Conservation (phyloP, 2,329 filamentous ascomycete species). For the Calonectria montana region DNA sequence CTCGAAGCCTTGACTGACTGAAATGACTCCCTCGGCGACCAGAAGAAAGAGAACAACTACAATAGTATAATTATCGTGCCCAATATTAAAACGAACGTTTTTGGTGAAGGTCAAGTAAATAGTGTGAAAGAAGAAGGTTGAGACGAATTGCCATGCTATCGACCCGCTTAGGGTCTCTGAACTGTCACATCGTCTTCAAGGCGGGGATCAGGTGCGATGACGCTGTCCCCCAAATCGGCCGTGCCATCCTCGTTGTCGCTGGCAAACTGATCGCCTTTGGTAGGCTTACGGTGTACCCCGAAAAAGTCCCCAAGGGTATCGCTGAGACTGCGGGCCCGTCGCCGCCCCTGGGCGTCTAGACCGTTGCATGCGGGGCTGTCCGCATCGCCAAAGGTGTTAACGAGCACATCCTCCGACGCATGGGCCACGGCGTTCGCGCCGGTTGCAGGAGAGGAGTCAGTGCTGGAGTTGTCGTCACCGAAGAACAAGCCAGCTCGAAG, state of each 20-base stretch:
- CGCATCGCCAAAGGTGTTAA: constrained; percentile 33
- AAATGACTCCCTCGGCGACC: constrained; percentile 38
- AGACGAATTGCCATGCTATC: constrained; percentile 18
- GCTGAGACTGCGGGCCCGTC: constrained; percentile 54
- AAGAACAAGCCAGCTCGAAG: constrained; percentile 68
- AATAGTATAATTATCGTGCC: constrained; percentile 1
- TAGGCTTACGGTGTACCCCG: constrained; percentile 48
- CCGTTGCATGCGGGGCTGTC: constrained; percentile 23
- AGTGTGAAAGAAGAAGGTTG: constrained; percentile 18
- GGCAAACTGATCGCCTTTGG: constrained; percentile 36
- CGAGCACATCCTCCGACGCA: constrained; percentile 42
- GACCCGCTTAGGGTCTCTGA: constrained; percentile 14
- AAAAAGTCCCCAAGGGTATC: constrained; percentile 56
- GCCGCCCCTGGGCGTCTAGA: constrained; percentile 36
- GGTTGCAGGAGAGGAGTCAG: constrained; percentile 27
- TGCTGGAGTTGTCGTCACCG: constrained; percentile 54
- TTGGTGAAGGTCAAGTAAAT: constrained; percentile 27
- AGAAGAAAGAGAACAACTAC: constrained; percentile 27
- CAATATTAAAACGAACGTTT: constrained; percentile 28
- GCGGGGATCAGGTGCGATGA: constrained; percentile 5
- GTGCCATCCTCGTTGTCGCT: constrained; percentile 37
- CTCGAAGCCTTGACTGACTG: constrained; percentile 36
- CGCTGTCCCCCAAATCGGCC: constrained; percentile 3
- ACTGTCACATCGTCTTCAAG: constrained; percentile 7
- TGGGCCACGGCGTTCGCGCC: constrained; percentile 30